A percentile compares a stretch with the other conserved stretches of the same genome.
phyloP scores from a whole-genome alignment of 1,284 basidiomycete genomes.

The Ganoderma multipileum region DNA sequence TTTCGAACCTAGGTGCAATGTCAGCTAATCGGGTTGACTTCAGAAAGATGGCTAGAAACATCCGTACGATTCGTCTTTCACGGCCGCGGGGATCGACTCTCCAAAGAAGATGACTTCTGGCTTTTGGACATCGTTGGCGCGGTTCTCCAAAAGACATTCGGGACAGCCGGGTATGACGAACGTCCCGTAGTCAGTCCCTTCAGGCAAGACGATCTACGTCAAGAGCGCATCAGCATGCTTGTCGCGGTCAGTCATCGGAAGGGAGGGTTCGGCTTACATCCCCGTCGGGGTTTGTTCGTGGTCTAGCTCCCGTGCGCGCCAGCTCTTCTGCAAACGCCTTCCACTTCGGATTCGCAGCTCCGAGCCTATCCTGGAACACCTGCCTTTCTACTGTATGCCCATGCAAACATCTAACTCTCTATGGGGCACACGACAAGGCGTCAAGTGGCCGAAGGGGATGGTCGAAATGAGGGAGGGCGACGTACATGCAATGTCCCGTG shows the following conservation, averaged over 20 bases:
- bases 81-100: conserved; percentile 73
- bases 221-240: neutral
- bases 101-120: conserved; percentile 91
- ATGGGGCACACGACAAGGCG: too few species aligned
- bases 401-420: conserved; percentile 75
- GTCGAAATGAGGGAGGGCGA: conserved; percentile 3
- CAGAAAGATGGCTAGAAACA: neutral
- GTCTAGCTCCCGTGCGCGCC: conserved; percentile 66
- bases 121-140: conserved; percentile 69
- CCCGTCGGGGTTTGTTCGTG: conserved; percentile 90
- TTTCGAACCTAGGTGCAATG: conserved; percentile 54
- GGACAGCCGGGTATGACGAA: conserved; percentile 85
- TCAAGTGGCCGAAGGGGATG: too few species aligned
- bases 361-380: conserved; percentile 78
- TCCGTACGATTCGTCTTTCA: conserved; percentile 77
- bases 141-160: conserved; percentile 62
- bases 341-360: conserved; percentile 82
- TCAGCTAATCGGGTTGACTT: neutral
- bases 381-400: conserved; percentile 74
- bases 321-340: conserved; percentile 72
- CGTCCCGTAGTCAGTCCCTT: conserved; percentile 76
- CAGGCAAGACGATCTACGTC: conserved; percentile 72
- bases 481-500: conserved; percentile 89
- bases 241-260: neutral
- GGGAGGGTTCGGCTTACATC: conserved; percentile 61